Percentiles rank a stretch among this genome's conserved stretches.
Evolutionary conservation across 148 eudicot species (phyloP).

Genomic region (Amaranthus palmeri): DNA sequence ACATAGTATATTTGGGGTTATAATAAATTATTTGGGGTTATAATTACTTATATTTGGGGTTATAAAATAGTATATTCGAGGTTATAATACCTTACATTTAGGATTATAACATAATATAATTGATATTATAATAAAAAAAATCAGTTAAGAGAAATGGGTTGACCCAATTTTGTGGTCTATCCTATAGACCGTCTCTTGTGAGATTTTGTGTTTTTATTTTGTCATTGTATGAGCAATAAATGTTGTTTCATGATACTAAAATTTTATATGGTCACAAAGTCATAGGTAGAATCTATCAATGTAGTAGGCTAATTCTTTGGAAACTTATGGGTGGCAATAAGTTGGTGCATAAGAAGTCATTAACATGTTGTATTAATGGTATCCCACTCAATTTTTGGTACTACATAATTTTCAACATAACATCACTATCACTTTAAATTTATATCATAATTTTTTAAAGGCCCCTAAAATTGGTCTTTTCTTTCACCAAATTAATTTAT

Average conservation of each 20-base stretch:
- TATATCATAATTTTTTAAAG: slow-evolving; percentile 4
- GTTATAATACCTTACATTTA: no score
- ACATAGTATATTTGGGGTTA: no score
- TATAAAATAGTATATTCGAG: no score
- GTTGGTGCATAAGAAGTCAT: slow-evolving; percentile 18
- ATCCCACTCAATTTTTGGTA: slow-evolving; percentile 20
- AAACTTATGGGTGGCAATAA: slow-evolving; percentile 18
- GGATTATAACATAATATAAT: no score
- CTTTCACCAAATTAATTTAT: neutral
- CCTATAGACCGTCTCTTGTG: no score
- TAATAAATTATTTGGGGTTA: no score
- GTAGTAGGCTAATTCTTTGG: slow-evolving; percentile 9
- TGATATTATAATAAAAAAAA: no score
- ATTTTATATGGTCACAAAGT: neutral
- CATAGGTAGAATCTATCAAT: neutral
- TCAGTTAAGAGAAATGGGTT: no score
- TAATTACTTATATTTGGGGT: no score
- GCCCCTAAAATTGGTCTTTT: neutral
- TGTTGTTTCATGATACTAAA: neutral
- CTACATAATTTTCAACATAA: slow-evolving; percentile 6
- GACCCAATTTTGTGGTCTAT: no score
- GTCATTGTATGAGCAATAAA: neutral
- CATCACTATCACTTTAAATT: slow-evolving; percentile 1
- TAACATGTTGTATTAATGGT: slow-evolving; percentile 17
- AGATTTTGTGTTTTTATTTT: no score